Base-by-base conservation (phyloP, 768 basidiomycete genomes). In the Boletellus ananas region DNA sequence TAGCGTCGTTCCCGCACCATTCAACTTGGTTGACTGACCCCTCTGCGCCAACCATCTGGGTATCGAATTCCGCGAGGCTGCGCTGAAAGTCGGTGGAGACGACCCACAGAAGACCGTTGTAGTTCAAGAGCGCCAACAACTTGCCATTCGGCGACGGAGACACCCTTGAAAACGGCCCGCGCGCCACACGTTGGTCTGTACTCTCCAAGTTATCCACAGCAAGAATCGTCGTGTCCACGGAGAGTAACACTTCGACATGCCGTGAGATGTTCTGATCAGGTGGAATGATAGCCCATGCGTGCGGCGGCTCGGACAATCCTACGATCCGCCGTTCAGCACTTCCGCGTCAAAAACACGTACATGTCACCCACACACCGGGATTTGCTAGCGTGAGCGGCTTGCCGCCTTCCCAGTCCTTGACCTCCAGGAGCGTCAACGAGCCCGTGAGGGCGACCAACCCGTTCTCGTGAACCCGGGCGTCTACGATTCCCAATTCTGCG, bases 1-100 rank as follows among this genome's bases (percentile, higher is more conserved):
- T 87, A 0, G 94, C 92, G 68, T 99, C 94, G 62, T 93, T 92
- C 1, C 94, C 94, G 65, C 94, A 97, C 96, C 96, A 99, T 61
- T 87, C 88, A 0, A 93, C 84, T 56, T 87, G 85, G 33, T 75
- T 74, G 3, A 90, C 76, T 4, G 74, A 66, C 2, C 84, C 86
- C 17, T 81, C 75, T 0, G 77, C 79, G 6, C 74, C 80, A 27
- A 79, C 76, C 23, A 71, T 74, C 8, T 66, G 74, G 2, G 88
- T 87, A 49, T 93, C 83, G 57, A 90, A 93, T 63, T 96, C 94
- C 4, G 91, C 89, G 58, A 95, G 77, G 59, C 79, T 89, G 36
- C 90, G 79, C 55, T 90, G 85, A 63, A 98, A 97, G 67, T 97
- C 92, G 12, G 85, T 80, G 12, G 94, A 95, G n/a, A 97, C 90